Percentiles rank a stretch among this genome's conserved stretches.
Conservation (phyloP, 441 rosid species). For the Populus trichocarpa region DNA sequence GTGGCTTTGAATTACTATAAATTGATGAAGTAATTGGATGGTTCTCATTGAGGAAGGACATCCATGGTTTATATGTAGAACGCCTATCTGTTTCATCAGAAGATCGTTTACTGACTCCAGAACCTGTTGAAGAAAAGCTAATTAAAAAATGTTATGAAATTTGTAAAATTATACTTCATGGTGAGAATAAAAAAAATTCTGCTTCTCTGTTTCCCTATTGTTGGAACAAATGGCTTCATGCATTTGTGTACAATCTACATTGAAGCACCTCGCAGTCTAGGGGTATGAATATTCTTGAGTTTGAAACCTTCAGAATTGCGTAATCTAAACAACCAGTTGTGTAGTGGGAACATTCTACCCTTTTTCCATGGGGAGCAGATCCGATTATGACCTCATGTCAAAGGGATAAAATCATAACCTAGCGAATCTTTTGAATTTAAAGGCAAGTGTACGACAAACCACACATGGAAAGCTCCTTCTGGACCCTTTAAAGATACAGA, state of each 20-base stretch:
- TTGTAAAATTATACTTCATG: background rate
- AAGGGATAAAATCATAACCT: background rate
- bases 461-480: background rate
- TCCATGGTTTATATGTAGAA: slow-evolving; percentile 35
- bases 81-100: slow-evolving; percentile 37
- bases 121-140: slow-evolving; percentile 29
- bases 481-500: background rate
- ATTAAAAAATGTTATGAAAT: slow-evolving; percentile 14
- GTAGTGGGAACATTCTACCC: background rate
- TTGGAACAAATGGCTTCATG: background rate
- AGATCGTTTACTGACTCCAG: slow-evolving; percentile 21
- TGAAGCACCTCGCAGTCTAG: background rate
- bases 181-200: no score
- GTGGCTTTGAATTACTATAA: slow-evolving; percentile 19
- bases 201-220: background rate
- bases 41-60: slow-evolving; percentile 19
- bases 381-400: background rate
- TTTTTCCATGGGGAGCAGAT: background rate
- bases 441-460: background rate
- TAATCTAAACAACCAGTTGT: background rate
- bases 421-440: background rate
- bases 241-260: background rate
- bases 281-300: background rate
- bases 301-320: background rate
- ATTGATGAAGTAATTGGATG: slow-evolving; percentile 22